Percentiles rank a stretch among this genome's conserved stretches.
phyloP scores from a whole-genome alignment of 176 grass and related monocot species.

The Hordeum marinum region DNA sequence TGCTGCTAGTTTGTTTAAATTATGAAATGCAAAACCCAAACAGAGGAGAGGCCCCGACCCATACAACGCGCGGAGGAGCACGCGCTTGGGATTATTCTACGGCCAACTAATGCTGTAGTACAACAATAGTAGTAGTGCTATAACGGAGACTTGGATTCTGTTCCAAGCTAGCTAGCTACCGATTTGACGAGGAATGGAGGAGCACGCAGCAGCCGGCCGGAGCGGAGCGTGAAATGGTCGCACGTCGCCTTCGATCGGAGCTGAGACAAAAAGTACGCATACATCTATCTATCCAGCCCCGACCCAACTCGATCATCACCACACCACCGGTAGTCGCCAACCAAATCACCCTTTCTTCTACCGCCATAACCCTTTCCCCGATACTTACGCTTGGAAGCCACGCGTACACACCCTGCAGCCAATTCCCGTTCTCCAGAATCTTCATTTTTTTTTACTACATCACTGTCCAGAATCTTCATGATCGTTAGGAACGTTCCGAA shows the following conservation, averaged over 20 bases:
- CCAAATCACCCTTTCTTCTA: not conserved
- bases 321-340: conserved; percentile 10
- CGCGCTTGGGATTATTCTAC: not conserved
- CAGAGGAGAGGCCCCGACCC: not conserved
- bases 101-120: not conserved
- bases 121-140: not conserved
- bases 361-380: not conserved
- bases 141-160: conserved; percentile 27
- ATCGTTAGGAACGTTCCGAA: not conserved
- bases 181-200: not conserved
- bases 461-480: too few relatives aligned
- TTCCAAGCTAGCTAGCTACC: conserved; percentile 12
- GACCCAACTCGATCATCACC: conserved; percentile 30
- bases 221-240: conserved; percentile 25
- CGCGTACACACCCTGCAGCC: not conserved
- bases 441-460: not conserved
- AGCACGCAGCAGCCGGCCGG: not conserved
- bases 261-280: conserved; percentile 33
- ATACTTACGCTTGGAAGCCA: conserved; percentile 9
- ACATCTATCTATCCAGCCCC: conserved; percentile 25
- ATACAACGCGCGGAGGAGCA: not conserved
- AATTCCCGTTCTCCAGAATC: not conserved
- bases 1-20: not conserved
- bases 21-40: not conserved
- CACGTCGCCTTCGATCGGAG: conserved; percentile 53